phyloP scores from a whole-genome alignment of 352 stramenopile species.

The Phytopythium oedochilum region DNA sequence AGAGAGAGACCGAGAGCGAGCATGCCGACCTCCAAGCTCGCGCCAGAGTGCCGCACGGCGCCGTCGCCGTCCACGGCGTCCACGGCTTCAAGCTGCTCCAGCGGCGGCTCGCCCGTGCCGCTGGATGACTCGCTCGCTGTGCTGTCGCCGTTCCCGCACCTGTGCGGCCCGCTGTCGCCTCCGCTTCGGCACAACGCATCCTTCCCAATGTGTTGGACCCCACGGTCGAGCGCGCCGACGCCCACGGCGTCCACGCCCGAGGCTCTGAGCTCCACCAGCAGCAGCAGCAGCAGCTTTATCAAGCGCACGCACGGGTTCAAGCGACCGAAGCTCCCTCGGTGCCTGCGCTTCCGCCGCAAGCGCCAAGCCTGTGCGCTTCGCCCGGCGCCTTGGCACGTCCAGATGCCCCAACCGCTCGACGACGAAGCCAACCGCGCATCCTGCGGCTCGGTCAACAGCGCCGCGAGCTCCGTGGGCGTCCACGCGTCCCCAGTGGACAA shows the following conservation, averaged over 20 bases:
- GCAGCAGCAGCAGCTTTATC: not conserved
- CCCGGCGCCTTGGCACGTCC: not conserved
- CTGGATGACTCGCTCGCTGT: not conserved
- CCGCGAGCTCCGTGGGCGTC: not conserved
- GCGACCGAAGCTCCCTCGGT: conserved; percentile 1
- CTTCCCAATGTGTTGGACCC: not conserved
- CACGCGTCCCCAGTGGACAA: not conserved
- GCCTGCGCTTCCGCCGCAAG: conserved; percentile 1
- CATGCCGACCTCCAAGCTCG: not conserved
- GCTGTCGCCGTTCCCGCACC: not conserved
- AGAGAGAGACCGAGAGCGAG: too few relatives aligned
- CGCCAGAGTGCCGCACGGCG: not conserved
- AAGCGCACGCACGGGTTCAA: not conserved
- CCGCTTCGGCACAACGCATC: not conserved
- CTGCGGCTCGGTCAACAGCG: not conserved
- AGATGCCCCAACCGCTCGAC: not conserved
- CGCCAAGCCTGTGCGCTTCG: too few relatives aligned
- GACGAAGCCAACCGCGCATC: not conserved
- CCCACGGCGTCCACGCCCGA: not conserved
- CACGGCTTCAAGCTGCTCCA: not conserved
- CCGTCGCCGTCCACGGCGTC: conserved; percentile 2
- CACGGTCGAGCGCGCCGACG: not conserved
- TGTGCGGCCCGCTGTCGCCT: conserved; percentile 1
- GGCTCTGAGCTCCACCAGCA: not conserved
- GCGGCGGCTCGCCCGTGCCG: not conserved